These are phyloP conservation scores for Arthroderma sp. DNA, from an alignment of 2,329 filamentous ascomycete genomes.

Conservation along the genomic window DNA sequence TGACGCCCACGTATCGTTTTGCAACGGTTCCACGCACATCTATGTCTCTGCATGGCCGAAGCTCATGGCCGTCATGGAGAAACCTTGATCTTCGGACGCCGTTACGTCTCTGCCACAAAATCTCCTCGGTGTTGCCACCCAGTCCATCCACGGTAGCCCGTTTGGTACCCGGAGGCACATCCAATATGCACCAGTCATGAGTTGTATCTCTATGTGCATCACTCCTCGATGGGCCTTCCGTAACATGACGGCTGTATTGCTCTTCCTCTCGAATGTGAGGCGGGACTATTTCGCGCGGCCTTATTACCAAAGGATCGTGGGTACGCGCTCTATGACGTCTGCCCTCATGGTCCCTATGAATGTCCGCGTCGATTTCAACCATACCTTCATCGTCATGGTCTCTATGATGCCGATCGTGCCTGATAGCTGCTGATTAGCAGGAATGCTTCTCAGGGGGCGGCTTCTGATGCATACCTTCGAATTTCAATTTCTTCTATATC, in stretches of 20 bases:
- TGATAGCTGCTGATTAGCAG: conserved; percentile 21
- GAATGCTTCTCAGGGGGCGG: conserved; percentile 27
- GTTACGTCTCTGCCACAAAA: conserved; percentile 68
- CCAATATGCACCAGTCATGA: conserved; percentile 67
- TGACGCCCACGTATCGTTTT: conserved; percentile 33
- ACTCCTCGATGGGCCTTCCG: conserved; percentile 56
- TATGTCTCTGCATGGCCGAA: conserved; percentile 26
- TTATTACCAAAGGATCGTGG: background rate
- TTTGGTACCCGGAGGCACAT: conserved; percentile 73
- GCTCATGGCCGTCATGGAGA: conserved; percentile 52
- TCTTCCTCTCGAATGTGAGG: conserved; percentile 32
- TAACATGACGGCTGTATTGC: conserved; percentile 54
- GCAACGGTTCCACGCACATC: conserved; percentile 28
- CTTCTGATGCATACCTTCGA: conserved; percentile 33
- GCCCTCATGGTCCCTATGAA: conserved; percentile 36
- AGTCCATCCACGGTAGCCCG: conserved; percentile 70
- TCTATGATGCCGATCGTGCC: conserved; percentile 34
- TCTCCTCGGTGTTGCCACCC: conserved; percentile 62
- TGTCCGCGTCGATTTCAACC: conserved; percentile 26
- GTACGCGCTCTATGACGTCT: background rate
- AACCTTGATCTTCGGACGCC: conserved; percentile 65
- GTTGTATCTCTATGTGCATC: conserved; percentile 65
- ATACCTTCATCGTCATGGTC: conserved; percentile 55
- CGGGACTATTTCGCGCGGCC: conserved; percentile 15
- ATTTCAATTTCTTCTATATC: conserved; percentile 46